phyloP scores from a whole-genome alignment of 306 rosid genomes.

The Cucumis cinereus region DNA sequence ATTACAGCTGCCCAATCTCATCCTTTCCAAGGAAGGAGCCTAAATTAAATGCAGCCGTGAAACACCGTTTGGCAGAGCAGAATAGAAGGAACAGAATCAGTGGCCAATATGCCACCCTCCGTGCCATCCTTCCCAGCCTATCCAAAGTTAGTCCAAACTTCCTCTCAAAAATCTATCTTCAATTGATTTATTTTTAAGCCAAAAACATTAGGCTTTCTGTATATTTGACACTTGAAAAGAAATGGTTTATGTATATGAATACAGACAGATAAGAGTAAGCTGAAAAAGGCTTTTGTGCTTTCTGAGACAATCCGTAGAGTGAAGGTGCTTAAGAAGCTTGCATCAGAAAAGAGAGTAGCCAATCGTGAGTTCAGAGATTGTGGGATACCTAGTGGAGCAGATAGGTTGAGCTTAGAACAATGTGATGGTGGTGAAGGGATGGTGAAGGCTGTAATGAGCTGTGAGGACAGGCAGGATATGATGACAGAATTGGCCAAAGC shows the following conservation, averaged over 20 bases:
- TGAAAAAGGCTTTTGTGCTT: constrained; percentile 63
- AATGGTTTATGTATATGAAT: neutral
- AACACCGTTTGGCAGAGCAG: constrained; percentile 62
- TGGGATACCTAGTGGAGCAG: constrained; percentile 35
- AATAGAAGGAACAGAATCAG: constrained; percentile 67
- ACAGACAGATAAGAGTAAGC: constrained; percentile 20
- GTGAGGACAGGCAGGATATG: constrained; percentile 33
- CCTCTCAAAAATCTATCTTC: neutral
- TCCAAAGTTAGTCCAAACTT: constrained; percentile 30
- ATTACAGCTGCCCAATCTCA: constrained; percentile 18
- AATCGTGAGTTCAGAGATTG: constrained; percentile 8
- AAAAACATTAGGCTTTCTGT: neutral
- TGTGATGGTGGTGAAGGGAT: constrained; percentile 23
- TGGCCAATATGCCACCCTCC: constrained; percentile 49
- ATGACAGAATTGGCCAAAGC: constrained; percentile 24
- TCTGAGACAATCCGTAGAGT: constrained; percentile 40
- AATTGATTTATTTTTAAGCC: neutral
- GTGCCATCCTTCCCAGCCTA: constrained; percentile 35
- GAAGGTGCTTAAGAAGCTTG: constrained; percentile 37
- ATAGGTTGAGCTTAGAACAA: constrained; percentile 27
- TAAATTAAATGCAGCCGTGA: constrained; percentile 39
- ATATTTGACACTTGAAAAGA: neutral
- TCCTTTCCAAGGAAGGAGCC: constrained; percentile 34
- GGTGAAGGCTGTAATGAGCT: constrained; percentile 43
- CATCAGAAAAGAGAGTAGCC: constrained; percentile 25